Base-by-base conservation (phyloP, 345 rosid genomes). In the Aquilaria sinensis region DNA sequence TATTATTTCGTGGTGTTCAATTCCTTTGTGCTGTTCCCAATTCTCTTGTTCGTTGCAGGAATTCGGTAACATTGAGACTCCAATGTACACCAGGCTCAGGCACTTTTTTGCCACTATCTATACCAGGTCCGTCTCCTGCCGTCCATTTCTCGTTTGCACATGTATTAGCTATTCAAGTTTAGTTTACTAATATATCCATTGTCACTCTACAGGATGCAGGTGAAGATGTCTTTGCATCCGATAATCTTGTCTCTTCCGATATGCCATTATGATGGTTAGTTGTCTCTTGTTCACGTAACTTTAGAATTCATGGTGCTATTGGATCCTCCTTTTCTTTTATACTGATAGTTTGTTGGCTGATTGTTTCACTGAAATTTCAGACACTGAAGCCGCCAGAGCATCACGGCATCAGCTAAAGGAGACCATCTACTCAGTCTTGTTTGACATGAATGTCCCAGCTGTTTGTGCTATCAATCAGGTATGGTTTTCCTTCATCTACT, bases 391-490 rank as follows among this genome's bases (percentile, higher is more conserved):
- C 43, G 96, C 97, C 57, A 86, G 80, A 74, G 98, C 98, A 71
- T 86, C 97, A 64, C 86, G 98, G 76, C 76, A 77, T 73, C 98
- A 85, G 70, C 92, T 93, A 56, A 93, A 86, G 76, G 88, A 86
- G 23, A 85, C 96, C 65, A 83, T 90, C 67, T 67, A 75, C 67
- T 63, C 83, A 7, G 85, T 85, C 68, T 74, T 93, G 48, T 93
- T 93, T 82, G 95, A 86, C 64, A 83, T 93, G 94, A 80, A 88
- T 77, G 96, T 87, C 71, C 97, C 96, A 33, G 90, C 89, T 66
- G 86, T 93, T 47, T 93, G 92, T 83, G 88, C 98, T 49, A 62
- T 93, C 61, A 86, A 88, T 71, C 97, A 93, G 98, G 98, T 70
- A 46, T 51, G 41, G 8, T 53, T 72, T 52, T 68, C 60, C 66